phyloP scores from a whole-genome alignment of 2,329 filamentous ascomycete genomes.

The Colletotrichum spaethianum region DNA sequence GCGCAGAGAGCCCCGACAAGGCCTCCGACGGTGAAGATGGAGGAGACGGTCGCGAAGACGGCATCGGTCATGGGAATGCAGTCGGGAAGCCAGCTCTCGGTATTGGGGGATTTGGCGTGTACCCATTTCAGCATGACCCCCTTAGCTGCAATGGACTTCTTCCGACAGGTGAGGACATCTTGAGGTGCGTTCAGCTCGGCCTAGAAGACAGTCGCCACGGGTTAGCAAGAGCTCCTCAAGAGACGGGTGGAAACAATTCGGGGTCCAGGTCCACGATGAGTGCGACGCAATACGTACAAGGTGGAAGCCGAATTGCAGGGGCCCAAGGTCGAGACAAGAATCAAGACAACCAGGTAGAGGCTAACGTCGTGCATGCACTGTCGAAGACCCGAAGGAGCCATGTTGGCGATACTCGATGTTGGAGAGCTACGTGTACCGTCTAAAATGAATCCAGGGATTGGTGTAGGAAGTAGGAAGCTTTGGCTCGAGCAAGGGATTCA shows the following conservation, averaged over 20 bases:
- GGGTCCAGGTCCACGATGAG: conserved; percentile 23
- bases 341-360: conserved; percentile 81
- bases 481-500: not conserved
- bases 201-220: conserved; percentile 58
- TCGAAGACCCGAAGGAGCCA: conserved; percentile 56
- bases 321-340: conserved; percentile 84
- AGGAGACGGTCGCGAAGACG: conserved; percentile 88
- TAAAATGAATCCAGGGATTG: not conserved
- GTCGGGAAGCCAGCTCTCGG: conserved; percentile 67
- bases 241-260: conserved; percentile 16
- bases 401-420: conserved; percentile 41
- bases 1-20: conserved; percentile 85
- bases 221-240: not conserved
- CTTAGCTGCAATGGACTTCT: conserved; percentile 57
- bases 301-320: conserved; percentile 95
- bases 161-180: conserved; percentile 90
- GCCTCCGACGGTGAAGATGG: conserved; percentile 92
- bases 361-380: conserved; percentile 69
- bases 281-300: conserved; percentile 70
- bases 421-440: conserved; percentile 5
- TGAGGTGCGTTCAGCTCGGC: conserved; percentile 96
- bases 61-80: conserved; percentile 91
- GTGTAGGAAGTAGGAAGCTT: conserved; percentile 10
- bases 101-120: conserved; percentile 45
- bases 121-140: conserved; percentile 47